These are phyloP conservation scores for Debaryomyces nepalensis DNA, from an alignment of 1,139 yeast species.

Conservation along the genomic window DNA sequence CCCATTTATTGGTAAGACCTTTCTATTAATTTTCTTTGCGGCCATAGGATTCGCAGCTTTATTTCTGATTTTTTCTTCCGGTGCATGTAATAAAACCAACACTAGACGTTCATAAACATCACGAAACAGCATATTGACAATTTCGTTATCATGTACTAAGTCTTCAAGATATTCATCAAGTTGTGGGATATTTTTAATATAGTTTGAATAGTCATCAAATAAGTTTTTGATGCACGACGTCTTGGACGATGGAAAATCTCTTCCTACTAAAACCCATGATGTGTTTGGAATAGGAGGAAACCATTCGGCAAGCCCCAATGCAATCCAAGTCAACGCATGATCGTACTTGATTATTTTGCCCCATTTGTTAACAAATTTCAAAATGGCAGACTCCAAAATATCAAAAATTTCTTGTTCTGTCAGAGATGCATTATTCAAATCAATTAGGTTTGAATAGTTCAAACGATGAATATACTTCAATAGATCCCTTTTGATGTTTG, in stretches of 20 bases:
- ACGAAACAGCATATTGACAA: constrained; percentile 54
- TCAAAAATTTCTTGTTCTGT: constrained; percentile 59
- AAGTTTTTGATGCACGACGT: constrained; percentile 43
- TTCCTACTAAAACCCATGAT: constrained; percentile 49
- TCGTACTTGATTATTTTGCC: constrained; percentile 78
- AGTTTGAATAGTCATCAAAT: constrained; percentile 53
- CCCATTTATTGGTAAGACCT: constrained; percentile 57
- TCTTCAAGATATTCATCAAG: constrained; percentile 31
- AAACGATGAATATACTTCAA: constrained; percentile 55
- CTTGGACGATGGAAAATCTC: constrained; percentile 33
- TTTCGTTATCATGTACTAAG: constrained; percentile 32
- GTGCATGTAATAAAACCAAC: constrained; percentile 75
- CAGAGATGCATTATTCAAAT: constrained; percentile 17
- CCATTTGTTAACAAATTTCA: constrained; percentile 75
- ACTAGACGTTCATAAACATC: constrained; percentile 79
- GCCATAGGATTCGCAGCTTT: constrained; percentile 9
- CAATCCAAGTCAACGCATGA: constrained; percentile 84
- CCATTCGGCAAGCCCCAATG: constrained; percentile 89
- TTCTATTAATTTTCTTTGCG: constrained; percentile 31
- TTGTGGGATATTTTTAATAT: constrained; percentile 40
- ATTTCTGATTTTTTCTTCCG: constrained; percentile 41
- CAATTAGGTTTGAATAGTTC: constrained; percentile 23
- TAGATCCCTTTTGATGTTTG: constrained; percentile 54
- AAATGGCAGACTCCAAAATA: constrained; percentile 62
- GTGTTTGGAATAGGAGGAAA: constrained; percentile 64